These are phyloP conservation scores for Fusarium sp. DNA, from an alignment of 2,329 filamentous ascomycete genomes.

Conservation along the genomic window DNA sequence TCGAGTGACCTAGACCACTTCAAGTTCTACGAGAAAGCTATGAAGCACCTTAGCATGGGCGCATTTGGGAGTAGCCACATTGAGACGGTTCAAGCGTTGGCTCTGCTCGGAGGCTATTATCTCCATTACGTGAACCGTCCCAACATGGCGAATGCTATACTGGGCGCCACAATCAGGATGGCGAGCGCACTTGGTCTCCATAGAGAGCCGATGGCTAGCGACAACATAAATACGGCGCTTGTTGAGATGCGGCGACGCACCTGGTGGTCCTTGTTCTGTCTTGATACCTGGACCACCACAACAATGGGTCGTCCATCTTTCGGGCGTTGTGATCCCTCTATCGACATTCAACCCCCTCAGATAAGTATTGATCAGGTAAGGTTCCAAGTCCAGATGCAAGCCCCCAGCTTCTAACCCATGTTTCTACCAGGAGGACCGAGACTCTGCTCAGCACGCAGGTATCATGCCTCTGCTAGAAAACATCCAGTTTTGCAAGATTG, in stretches of 20 bases:
- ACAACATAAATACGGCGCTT: background rate
- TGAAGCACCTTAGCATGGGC: background rate
- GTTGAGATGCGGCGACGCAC: background rate
- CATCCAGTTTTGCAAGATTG: background rate
- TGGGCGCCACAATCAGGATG: background rate
- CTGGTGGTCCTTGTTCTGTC: background rate
- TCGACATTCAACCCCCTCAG: background rate
- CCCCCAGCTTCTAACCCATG: background rate
- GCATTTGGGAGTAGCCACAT: background rate
- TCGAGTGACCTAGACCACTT: background rate
- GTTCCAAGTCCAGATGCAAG: background rate
- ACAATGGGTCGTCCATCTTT: background rate
- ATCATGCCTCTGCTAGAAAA: background rate
- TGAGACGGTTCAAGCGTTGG: background rate
- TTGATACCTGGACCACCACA: background rate
- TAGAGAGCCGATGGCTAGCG: background rate
- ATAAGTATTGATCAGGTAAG: background rate
- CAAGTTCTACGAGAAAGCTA: background rate
- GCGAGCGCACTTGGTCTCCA: background rate
- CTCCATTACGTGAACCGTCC: background rate
- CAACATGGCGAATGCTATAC: background rate
- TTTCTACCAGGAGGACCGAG: background rate
- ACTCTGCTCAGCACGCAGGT: background rate
- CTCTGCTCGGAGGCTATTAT: background rate
- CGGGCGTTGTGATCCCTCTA: background rate